Base-by-base conservation (phyloP, 768 basidiomycete genomes). In the Favolaschia claudopus region DNA sequence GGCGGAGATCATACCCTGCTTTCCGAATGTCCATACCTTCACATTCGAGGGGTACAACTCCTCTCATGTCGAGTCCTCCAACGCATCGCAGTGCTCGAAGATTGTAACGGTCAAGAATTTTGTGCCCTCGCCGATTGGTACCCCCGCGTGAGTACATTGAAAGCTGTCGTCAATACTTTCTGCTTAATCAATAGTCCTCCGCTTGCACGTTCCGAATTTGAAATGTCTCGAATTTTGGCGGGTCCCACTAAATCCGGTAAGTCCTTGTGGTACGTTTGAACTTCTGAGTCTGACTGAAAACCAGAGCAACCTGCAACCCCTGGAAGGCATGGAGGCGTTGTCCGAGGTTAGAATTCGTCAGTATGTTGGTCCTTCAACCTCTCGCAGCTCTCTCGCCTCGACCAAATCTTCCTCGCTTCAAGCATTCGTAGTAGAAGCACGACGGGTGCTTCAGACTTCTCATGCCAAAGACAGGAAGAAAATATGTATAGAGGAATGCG, bases 271-370 rank as follows among this genome's bases (percentile, higher is more conserved):
- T n/a, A 33, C 34, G 55, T 47, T 5, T 22, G 45, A 15, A 2
- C 45, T 27, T 15, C 19, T n/a, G n/a, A n/a, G 7, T 17, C 14
- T 38, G 9, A 7, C 34, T 29, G 31, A 57, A 47, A 40, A 43
- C 12, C n/a, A n/a, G n/a, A n/a, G n/a, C n/a, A 17, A 25, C 4
- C 12, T 57, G 5, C n/a, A n/a, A n/a, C n/a, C 43, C 1, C 45
- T 57, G 10, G 55, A 42, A 14, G 47, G 39, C 22, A 57, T 57
- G 55, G 46, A 42, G 17, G 46, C 31, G 5, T 40, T 57, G 10
- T 48, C 46, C 14, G 55, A 57, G 5, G 10, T 57, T 4, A 22
- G 25, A 5, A 43, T 57, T n/a, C 55, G 47, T 4, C 27, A 24
- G 28, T 24, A 17, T 27, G n/a, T n/a, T n/a, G n/a, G n/a, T n/a